Evolutionary conservation across 345 rosid species (phyloP), one percentile per base, ranked within the genome.

Genomic region (Raphanus sativus): DNA sequence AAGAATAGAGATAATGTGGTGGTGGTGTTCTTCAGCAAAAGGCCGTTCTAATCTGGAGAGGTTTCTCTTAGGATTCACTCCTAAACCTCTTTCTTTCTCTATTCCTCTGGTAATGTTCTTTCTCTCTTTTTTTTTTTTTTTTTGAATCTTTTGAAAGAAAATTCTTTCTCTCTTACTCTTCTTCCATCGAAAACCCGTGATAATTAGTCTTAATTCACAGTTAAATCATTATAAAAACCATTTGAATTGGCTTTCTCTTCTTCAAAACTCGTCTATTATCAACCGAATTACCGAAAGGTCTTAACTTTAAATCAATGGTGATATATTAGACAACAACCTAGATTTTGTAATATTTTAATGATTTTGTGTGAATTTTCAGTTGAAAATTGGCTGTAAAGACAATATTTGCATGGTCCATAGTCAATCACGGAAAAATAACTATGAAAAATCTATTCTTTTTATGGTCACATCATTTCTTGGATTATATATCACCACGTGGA

Each of bases 11-110:
- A 59, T 15, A 67, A 79, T 67, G 77, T 73, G 77, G 82, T 79
- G 82, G 82, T 79, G 82, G 82, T 79, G 38, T 60, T 73, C 82
- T 61, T 79, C 78, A 38, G 1, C 65, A 0, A 79, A 79, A 54
- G 82, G 82, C 3, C 82, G 82, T 50, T 73, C 82, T 15, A 79
- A 79, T 79, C 78, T 79, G 25, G 82, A 79, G 70, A 79, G 82
- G 8, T 68, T 79, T 62, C 82, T 79, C 28, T 62, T 67, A 52
- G 77, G 78, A 62, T 42, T 67, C 60, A 79, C 82, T 79, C 82
- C 82, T 15, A 79, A 68, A 52, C 82, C 82, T 73, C 52, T 64
- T 52, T 79, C 70, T 2, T 61, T 61, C 67, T 66, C 70, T 73
- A 74, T 79, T 29, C 64, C 78, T 62, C 78, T 26, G 82, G 82